phyloP scores from a whole-genome alignment of 306 rosid genomes.

The Pterocarpus santalinus region DNA sequence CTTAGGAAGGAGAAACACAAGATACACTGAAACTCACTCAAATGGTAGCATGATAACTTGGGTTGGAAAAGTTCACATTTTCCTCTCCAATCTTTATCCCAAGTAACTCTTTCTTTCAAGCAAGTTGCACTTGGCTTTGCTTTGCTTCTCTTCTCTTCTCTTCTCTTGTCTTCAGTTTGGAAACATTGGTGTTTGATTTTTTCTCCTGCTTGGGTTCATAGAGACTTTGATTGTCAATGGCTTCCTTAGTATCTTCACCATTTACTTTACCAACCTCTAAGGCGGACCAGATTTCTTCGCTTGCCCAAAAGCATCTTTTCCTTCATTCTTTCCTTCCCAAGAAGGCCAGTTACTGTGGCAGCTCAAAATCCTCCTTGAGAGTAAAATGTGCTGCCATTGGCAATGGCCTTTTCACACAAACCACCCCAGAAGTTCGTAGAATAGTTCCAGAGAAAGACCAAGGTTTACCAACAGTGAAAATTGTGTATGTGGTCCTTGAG shows the following conservation, averaged over 20 bases:
- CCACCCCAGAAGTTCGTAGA: slow-evolving; percentile 88
- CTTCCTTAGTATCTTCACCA: slow-evolving; percentile 79
- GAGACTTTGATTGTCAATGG: slow-evolving; percentile 63
- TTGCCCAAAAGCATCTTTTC: slow-evolving; percentile 73
- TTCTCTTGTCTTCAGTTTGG: background rate
- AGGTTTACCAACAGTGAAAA: slow-evolving; percentile 76
- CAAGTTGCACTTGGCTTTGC: background rate
- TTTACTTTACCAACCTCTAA: slow-evolving; percentile 74
- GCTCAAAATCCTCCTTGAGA: slow-evolving; percentile 57
- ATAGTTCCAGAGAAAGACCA: slow-evolving; percentile 72
- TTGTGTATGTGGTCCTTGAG: slow-evolving; percentile 91
- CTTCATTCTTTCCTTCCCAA: slow-evolving; percentile 93
- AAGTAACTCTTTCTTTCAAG: background rate
- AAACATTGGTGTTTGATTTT: slow-evolving; percentile 21
- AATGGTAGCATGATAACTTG: no score
- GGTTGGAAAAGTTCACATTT: no score
- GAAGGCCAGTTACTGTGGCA: slow-evolving; percentile 48
- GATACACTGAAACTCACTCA: no score
- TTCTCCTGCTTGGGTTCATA: background rate
- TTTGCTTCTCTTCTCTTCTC: slow-evolving; percentile 13
- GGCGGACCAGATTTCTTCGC: slow-evolving; percentile 70
- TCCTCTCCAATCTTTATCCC: no score
- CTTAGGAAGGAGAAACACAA: no score
- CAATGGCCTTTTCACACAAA: slow-evolving; percentile 95
- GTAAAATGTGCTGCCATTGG: slow-evolving; percentile 86